These are phyloP conservation scores for Phytopythium ostracodes DNA, from an alignment of 352 stramenopile genomes.

Conservation along the genomic window DNA sequence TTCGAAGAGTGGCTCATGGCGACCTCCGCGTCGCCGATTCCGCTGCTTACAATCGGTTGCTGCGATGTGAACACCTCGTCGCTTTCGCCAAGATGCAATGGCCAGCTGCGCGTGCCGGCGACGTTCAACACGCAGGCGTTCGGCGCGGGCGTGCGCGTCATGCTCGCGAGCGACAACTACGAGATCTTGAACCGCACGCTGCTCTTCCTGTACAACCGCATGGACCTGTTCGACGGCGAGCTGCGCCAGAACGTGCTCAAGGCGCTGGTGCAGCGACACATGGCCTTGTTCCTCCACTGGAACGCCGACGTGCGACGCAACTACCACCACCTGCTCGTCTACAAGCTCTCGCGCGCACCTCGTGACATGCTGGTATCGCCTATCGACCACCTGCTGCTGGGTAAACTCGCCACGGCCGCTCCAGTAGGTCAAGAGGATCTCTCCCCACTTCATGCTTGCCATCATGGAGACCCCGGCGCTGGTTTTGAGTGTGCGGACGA, in stretches of 20 bases:
- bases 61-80: background rate
- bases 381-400: slow-evolving; percentile 64
- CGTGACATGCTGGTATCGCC: slow-evolving; percentile 60
- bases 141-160: slow-evolving; percentile 52
- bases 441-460: slow-evolving; percentile 1
- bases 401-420: slow-evolving; percentile 26
- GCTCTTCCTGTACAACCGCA: slow-evolving; percentile 67
- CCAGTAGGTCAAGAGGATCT: background rate
- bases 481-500: slow-evolving; percentile 12
- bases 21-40: slow-evolving; percentile 20
- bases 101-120: slow-evolving; percentile 20
- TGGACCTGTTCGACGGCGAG: slow-evolving; percentile 71
- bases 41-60: background rate
- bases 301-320: slow-evolving; percentile 61
- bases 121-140: slow-evolving; percentile 50
- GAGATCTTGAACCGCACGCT: slow-evolving; percentile 64
- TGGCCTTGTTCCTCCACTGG: slow-evolving; percentile 78
- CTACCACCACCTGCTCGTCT: slow-evolving; percentile 78
- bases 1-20: slow-evolving; percentile 73
- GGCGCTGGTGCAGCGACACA: slow-evolving; percentile 68
- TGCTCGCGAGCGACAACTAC: slow-evolving; percentile 71
- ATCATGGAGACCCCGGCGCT: slow-evolving; percentile 28
- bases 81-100: background rate
- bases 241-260: slow-evolving; percentile 65
- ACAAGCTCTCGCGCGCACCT: slow-evolving; percentile 53